Evolutionary conservation across 441 rosid species (phyloP).

Genomic region (Jatropha podagrica): DNA sequence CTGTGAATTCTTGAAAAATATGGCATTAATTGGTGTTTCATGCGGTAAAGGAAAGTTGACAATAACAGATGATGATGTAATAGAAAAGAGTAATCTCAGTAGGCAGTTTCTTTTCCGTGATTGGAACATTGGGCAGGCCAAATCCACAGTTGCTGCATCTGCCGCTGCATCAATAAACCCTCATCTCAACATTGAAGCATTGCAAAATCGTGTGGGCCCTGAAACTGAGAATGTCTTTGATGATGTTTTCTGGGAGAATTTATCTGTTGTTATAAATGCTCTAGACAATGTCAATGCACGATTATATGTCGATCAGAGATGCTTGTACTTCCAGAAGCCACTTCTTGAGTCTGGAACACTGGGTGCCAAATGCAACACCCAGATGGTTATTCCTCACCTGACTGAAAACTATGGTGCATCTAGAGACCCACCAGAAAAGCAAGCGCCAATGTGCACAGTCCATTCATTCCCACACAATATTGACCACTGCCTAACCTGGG

Average conservation of each 20-base stretch:
- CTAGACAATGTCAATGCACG: constrained; percentile 90
- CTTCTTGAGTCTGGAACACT: constrained; percentile 96
- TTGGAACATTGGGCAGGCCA: constrained; percentile 97
- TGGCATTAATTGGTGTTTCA: constrained; percentile 92
- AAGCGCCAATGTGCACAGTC: constrained; percentile 97
- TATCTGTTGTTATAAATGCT: constrained; percentile 74
- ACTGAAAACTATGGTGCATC: constrained; percentile 97
- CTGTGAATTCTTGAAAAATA: constrained; percentile 88
- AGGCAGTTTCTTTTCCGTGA: constrained; percentile 95
- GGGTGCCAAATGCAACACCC: constrained; percentile 92
- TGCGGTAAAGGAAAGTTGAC: constrained; percentile 83
- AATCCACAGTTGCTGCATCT: constrained; percentile 90
- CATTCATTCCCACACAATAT: constrained; percentile 96
- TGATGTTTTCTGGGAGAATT: constrained; percentile 84
- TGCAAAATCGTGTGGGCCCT: constrained; percentile 84
- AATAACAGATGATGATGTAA: constrained; percentile 88
- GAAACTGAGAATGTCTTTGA: constrained; percentile 90
- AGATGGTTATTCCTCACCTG: constrained; percentile 89
- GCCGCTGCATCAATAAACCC: constrained; percentile 81
- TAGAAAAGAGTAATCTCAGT: constrained; percentile 95
- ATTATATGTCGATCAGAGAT: constrained; percentile 88
- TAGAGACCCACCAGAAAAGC: constrained; percentile 94
- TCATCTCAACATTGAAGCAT: constrained; percentile 61
- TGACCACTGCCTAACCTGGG: constrained; percentile 97
- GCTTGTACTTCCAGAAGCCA: constrained; percentile 93